Base-by-base conservation (phyloP, 2,329 filamentous ascomycete genomes). In the Ramichloridium luteum region DNA sequence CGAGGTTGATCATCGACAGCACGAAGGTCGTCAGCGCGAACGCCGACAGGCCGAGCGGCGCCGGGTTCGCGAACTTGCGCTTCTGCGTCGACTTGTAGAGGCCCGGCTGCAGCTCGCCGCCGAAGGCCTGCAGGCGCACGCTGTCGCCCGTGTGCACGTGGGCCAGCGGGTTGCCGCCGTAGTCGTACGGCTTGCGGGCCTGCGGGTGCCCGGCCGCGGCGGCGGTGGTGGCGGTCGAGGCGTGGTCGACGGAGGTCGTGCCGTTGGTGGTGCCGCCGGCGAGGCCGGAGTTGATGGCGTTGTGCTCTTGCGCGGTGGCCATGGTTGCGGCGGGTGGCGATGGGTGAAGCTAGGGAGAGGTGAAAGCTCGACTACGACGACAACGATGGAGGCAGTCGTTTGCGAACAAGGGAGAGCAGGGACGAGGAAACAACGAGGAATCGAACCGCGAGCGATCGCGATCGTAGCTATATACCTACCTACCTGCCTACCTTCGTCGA, bases 21-120 rank as follows among this genome's bases (percentile, higher is more conserved):
- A 72, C 62, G 47, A 78, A 76, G 6, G 73, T 77, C 6, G 74
- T 77, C 41, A 74, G 49, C n/a, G 73, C 72, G 55, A 79, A 78
- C 56, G 69, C 71, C 30, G 70, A 66, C 28, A 75, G 62, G 34
- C 71, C 71, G 13, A 75, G 60, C 6, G 71, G 71, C 36, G 70
- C 70, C 28, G 72, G 71, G 51, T 75, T 74, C 50, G 62, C 71
- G 47, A 72, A 61, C 39, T 66, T 68, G 53, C 57, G 57, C 30
- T 44, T 32, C 18, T 38, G 32, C 31, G 42, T 48, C 28, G 46
- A 36, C 40, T 47, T 51, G 56, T 67, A 67, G 13, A 64, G 57
- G 55, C 64, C 64, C 8, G 64, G 64, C 43, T 68, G 64, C 45
- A 67, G 64, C 43, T 64, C 61, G 56, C 64, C 64, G 48, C 64